Evolutionary conservation across 2,329 filamentous ascomycete species (phyloP).

Genomic region (Claviceps digitariae): DNA sequence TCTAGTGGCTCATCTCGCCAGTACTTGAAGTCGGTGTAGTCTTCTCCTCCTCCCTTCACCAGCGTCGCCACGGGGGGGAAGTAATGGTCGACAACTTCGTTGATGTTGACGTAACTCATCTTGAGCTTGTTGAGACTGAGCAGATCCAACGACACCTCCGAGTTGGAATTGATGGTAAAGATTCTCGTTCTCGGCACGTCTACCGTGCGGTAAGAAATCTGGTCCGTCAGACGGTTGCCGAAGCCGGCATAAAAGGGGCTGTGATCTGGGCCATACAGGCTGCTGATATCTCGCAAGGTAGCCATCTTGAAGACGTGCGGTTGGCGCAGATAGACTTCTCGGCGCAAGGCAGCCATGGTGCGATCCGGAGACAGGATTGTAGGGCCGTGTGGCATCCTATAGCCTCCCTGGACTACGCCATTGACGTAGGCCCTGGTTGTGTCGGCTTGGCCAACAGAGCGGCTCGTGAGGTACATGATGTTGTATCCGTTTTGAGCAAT

Average conservation of each 20-base stretch:
- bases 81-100: constrained; percentile 94
- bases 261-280: constrained; percentile 61
- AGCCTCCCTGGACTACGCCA: constrained; percentile 78
- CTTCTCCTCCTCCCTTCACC: constrained; percentile 78
- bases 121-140: constrained; percentile 88
- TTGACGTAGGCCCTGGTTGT: constrained; percentile 80
- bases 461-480: constrained; percentile 92
- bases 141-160: constrained; percentile 84
- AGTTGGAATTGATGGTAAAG: constrained; percentile 97
- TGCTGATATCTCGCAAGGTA: constrained; percentile 84
- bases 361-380: constrained; percentile 92
- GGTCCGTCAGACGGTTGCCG: constrained; percentile 90
- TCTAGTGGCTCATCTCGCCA: constrained; percentile 81
- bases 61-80: constrained; percentile 85
- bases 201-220: constrained; percentile 87
- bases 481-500: constrained; percentile 95
- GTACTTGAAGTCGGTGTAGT: constrained; percentile 94
- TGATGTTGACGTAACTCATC: constrained; percentile 93
- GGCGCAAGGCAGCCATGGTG: constrained; percentile 81
- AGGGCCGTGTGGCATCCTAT: constrained; percentile 73
- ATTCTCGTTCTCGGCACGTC: constrained; percentile 91
- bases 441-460: constrained; percentile 87
- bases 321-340: constrained; percentile 90
- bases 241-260: constrained; percentile 95
- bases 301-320: constrained; percentile 99